A percentile compares a stretch with the other conserved stretches of the same genome.
These are phyloP conservation scores for Globisporangium carolinianum DNA, from an alignment of 352 stramenopile species.

Conservation along the genomic window DNA sequence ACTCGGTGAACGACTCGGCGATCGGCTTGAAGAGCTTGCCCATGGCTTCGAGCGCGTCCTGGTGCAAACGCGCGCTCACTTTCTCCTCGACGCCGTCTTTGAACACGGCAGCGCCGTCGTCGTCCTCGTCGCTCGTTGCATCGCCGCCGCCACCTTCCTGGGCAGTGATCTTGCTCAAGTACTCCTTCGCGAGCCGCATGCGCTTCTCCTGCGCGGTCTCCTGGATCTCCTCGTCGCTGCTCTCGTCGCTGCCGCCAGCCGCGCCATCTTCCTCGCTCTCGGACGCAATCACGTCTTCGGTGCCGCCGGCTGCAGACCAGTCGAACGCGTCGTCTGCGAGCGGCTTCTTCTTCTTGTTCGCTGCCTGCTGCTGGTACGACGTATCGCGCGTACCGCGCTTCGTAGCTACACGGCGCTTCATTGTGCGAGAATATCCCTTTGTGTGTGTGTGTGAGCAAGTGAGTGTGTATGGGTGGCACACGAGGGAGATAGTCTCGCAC, in stretches of 20 bases:
- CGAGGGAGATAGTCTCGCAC: too few species aligned
- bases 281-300: constrained; percentile 56
- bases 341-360: constrained; percentile 54
- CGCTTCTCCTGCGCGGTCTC: constrained; percentile 88
- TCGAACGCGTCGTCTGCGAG: constrained; percentile 76
- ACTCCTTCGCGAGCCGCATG: constrained; percentile 84
- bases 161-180: constrained; percentile 76
- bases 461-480: too few species aligned
- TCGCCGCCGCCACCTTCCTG: constrained; percentile 34
- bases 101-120: constrained; percentile 21
- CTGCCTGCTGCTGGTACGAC: constrained; percentile 20
- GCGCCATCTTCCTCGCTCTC: constrained; percentile 59
- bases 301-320: constrained; percentile 46
- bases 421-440: constrained; percentile 5
- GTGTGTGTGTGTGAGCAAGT: neutral
- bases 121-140: constrained; percentile 38
- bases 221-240: constrained; percentile 51
- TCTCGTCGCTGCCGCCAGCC: constrained; percentile 27
- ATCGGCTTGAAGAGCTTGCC: constrained; percentile 88
- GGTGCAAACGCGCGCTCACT: constrained; percentile 70
- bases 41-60: constrained; percentile 78
- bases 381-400: constrained; percentile 41
- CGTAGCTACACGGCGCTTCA: constrained; percentile 22
- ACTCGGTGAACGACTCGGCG: constrained; percentile 62
- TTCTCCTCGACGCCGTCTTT: constrained; percentile 51